Evolutionary conservation across 176 grass and related monocot species (phyloP), one percentile per base, ranked within the genome.

Genomic region (Elymus sibiricus): DNA sequence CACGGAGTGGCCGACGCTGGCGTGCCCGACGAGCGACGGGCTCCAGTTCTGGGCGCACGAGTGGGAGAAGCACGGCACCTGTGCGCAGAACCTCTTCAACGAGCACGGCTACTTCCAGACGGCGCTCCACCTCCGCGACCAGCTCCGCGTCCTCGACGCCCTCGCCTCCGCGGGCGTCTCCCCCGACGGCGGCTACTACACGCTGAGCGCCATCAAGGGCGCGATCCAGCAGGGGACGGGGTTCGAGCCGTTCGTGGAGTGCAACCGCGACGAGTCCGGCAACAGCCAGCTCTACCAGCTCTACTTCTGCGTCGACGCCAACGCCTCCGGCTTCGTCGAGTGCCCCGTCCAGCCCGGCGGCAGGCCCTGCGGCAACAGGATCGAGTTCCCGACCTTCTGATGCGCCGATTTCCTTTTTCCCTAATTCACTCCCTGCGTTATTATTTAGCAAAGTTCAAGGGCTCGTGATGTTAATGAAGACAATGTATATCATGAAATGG

Each of bases 1-100:
- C 35, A 6, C 43, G 1, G 28, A 91, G 1, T 98, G 97, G 97
- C 97, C 97, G 40, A 94, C 97, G 49, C 79, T 98, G 65, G 91
- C 94, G 21, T 98, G 97, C 75, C 97, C 97, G 11, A 78, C 79
- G 21, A 78, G 39, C 78, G 94, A 96, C 59, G 97, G 97, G 0
- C 32, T 84, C 26, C 47, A n/a, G 0, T 98, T 98, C 86, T 98
- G 97, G 97, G 70, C 64, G 21, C 97, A 98, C 60, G 97, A 94
- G 83, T 96, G 97, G 97, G 90, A 94, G 75, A 98, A 98, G 86
- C 97, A 98, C 82, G 97, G 97, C 84, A 96, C 97, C 53, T 96
- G 97, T 69, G 84, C 97, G 2, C 65, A 79, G 51, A 37, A 82
- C 60, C 5, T 90, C 34, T 84, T 98, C 83, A 77, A 95, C 70